Evolutionary conservation across 495 filamentous ascomycete genomes (phyloP).

Genomic region (Cercophora samala): DNA sequence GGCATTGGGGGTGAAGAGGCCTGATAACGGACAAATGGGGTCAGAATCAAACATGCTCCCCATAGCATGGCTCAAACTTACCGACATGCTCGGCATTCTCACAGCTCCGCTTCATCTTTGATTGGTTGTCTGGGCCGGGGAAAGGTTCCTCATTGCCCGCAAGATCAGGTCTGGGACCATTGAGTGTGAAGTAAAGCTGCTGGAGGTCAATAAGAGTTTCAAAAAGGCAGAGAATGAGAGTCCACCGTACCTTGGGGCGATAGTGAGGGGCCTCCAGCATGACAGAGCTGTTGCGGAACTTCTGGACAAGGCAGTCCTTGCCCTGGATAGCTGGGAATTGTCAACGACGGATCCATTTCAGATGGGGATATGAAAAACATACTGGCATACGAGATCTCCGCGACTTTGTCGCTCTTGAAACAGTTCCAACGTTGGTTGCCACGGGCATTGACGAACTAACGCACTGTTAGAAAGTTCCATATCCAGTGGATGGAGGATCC

Average conservation of each 20-base stretch:
- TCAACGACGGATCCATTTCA: slow-evolving; percentile 17
- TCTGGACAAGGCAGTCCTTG: slow-evolving; percentile 81
- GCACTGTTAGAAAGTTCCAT: slow-evolving; percentile 29
- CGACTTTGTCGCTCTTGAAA: slow-evolving; percentile 79
- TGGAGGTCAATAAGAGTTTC: slow-evolving; percentile 16
- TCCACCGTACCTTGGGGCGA: slow-evolving; percentile 68
- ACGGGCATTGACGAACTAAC: slow-evolving; percentile 69
- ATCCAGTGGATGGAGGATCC: background rate
- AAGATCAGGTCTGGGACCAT: slow-evolving; percentile 41
- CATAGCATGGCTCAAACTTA: slow-evolving; percentile 38
- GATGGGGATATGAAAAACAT: slow-evolving; percentile 35
- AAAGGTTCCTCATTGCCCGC: slow-evolving; percentile 65
- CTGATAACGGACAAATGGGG: slow-evolving; percentile 34
- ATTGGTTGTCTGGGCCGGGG: slow-evolving; percentile 73
- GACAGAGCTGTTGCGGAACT: slow-evolving; percentile 94
- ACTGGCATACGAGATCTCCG: slow-evolving; percentile 93
- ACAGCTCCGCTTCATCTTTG: slow-evolving; percentile 78
- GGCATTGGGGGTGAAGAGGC: slow-evolving; percentile 68
- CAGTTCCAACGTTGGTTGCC: slow-evolving; percentile 76
- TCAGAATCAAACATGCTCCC: background rate
- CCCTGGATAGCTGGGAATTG: slow-evolving; percentile 73
- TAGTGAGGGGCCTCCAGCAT: slow-evolving; percentile 81
- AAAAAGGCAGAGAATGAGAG: background rate
- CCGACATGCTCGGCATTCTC: slow-evolving; percentile 85
- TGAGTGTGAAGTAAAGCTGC: slow-evolving; percentile 51